Evolutionary conservation across 768 basidiomycete species (phyloP), one percentile per base, ranked within the genome.

Genomic region (Sarcomyxa edulis): DNA sequence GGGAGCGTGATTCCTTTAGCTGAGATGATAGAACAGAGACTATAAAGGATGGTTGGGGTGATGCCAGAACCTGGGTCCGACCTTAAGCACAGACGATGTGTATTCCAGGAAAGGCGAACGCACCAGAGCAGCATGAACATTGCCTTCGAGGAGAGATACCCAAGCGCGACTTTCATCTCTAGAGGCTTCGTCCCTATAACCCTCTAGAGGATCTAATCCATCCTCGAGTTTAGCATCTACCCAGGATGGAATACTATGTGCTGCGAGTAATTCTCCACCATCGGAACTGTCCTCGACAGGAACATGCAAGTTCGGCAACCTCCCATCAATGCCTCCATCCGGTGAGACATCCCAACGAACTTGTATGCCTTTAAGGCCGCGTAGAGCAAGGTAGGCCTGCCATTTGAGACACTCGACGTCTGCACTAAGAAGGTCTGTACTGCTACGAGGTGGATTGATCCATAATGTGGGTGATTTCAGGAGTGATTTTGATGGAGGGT

Each of bases 391-490:
- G 49, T 84, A 89, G 0, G 89, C 85, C 58, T 92, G 89, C 88
- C 88, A 91, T 61, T 88, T 90, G 53, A 92, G 74, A 55, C 88
- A 91, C 49, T 90, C 86, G 48, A 90, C 80, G 60, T 91, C 88
- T 37, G 69, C 57, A 59, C 84, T 87, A 44, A 91, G 72, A n/a
- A 62, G 48, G 21, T 50, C 21, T 45, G 43, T 11, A 48, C 44
- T 34, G 45, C 29, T 35, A 15, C 54, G 48, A 2, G 78, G 81
- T 15, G 76, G 72, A 11, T 65, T 66, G 16, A 89, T 75, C 82
- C 85, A 88, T 31, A 91, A 70, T 0, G 80, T 84, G 50, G 59
- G 65, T 3, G 34, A 38, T 5, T 48, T 45, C 18, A 58, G 47
- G 14, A 46, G 45, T 8, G 38, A 33, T 36, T 59, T 56, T 32